Conservation (phyloP, 306 rosid species). For the Betula pendula region DNA sequence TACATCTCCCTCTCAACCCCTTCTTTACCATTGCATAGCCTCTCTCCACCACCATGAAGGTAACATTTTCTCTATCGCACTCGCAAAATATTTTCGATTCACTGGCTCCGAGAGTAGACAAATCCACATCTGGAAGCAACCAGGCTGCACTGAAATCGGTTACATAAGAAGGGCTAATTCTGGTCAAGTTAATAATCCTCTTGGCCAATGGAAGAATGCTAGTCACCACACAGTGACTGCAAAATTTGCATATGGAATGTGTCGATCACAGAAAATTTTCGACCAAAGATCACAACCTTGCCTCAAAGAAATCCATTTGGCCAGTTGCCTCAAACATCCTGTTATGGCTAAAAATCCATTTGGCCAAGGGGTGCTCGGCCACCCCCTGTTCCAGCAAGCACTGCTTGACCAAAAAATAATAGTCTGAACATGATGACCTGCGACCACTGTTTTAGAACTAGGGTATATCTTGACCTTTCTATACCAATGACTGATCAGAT, state of each 20-base stretch:
- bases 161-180: constrained; percentile 39
- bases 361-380: too few species aligned
- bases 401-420: neutral
- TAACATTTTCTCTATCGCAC: constrained; percentile 43
- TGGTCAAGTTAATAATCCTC: constrained; percentile 48
- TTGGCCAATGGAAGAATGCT: constrained; percentile 37
- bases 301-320: constrained; percentile 28
- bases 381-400: too few species aligned
- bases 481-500: neutral
- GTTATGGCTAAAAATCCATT: too few species aligned
- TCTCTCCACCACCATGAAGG: constrained; percentile 61
- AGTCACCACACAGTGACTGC: constrained; percentile 48
- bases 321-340: too few species aligned
- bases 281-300: constrained; percentile 41
- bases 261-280: constrained; percentile 35
- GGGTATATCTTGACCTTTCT: neutral
- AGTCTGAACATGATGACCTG: neutral
- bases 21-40: constrained; percentile 56
- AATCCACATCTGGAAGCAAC: constrained; percentile 52
- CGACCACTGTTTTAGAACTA: neutral
- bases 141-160: constrained; percentile 51
- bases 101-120: constrained; percentile 53
- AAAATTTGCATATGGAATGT: constrained; percentile 47
- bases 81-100: constrained; percentile 45
- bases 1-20: constrained; percentile 34